Evolutionary conservation across 805 yeast genomes (phyloP).

Genomic region (Yamadazyma laniorum): DNA sequence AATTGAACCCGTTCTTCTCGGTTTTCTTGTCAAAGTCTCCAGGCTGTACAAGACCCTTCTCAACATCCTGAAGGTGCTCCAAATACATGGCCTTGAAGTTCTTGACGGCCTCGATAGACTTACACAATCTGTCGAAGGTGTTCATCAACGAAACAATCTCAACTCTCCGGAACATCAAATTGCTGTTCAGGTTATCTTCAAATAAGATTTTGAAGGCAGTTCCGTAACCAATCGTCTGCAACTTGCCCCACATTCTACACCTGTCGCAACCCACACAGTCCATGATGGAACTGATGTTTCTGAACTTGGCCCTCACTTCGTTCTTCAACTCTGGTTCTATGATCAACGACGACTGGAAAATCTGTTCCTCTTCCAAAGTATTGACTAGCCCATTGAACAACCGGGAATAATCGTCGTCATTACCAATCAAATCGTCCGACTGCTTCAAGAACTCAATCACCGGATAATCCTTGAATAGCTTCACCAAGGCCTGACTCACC

Average conservation of each 20-base stretch:
- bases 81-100: slow-evolving; percentile 61
- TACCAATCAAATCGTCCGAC: slow-evolving; percentile 47
- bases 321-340: slow-evolving; percentile 61
- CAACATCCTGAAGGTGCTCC: slow-evolving; percentile 40
- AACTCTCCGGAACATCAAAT: slow-evolving; percentile 62
- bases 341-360: slow-evolving; percentile 47
- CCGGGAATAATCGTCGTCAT: slow-evolving; percentile 37
- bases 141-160: slow-evolving; percentile 89
- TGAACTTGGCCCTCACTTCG: slow-evolving; percentile 83
- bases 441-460: slow-evolving; percentile 17
- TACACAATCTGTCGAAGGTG: slow-evolving; percentile 89
- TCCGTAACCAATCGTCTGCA: slow-evolving; percentile 96
- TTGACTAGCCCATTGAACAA: slow-evolving; percentile 18
- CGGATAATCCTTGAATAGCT: slow-evolving; percentile 36
- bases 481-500: slow-evolving; percentile 76
- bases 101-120: slow-evolving; percentile 72
- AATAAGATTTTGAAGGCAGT: slow-evolving; percentile 90
- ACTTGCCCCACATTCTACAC: slow-evolving; percentile 97
- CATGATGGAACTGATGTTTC: slow-evolving; percentile 89
- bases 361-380: slow-evolving; percentile 30
- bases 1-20: slow-evolving; percentile 30
- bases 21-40: slow-evolving; percentile 39
- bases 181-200: slow-evolving; percentile 60
- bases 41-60: slow-evolving; percentile 35
- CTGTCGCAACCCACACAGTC: slow-evolving; percentile 99